Percentiles rank a stretch among this genome's conserved stretches.
These are phyloP conservation scores for Kwoniella shandongensis DNA, from an alignment of 768 basidiomycete genomes.

Conservation along the genomic window DNA sequence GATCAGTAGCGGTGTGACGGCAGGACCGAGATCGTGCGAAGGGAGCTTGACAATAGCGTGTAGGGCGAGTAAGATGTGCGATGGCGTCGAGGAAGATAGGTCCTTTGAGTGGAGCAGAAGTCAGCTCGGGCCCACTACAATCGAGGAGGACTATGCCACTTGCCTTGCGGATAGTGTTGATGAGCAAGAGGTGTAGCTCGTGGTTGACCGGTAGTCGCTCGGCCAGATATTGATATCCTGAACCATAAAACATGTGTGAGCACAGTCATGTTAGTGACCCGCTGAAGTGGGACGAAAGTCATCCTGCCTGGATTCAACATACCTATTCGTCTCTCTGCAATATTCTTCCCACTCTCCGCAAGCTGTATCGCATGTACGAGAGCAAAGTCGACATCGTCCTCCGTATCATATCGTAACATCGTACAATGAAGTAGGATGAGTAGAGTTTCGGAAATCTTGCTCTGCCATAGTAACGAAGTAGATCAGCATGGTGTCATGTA, in stretches of 20 bases:
- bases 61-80: conserved; percentile 33
- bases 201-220: conserved; percentile 35
- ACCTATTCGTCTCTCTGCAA: conserved; percentile 42
- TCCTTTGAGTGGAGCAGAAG: conserved; percentile 34
- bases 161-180: conserved; percentile 49
- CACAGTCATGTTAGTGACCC: no score
- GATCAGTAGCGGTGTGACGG: conserved; percentile 34
- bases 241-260: no score
- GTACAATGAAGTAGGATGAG: conserved; percentile 37
- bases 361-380: conserved; percentile 35
- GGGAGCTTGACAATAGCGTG: conserved; percentile 34
- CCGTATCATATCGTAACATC: conserved; percentile 16
- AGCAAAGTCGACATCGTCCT: conserved; percentile 23
- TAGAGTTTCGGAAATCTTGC: conserved; percentile 32
- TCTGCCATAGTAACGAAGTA: conserved; percentile 10
- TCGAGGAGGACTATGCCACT: background rate
- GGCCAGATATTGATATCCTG: conserved; percentile 43
- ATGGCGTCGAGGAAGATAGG: conserved; percentile 20
- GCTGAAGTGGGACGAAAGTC: no score
- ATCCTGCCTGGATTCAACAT: conserved; percentile 7
- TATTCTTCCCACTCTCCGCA: conserved; percentile 27
- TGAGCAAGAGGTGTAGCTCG: conserved; percentile 39
- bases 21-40: conserved; percentile 32
- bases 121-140: no score
- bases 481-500: no score